These are phyloP conservation scores for Phlegmacium glaucopus DNA, from an alignment of 768 basidiomycete genomes.

Conservation along the genomic window DNA sequence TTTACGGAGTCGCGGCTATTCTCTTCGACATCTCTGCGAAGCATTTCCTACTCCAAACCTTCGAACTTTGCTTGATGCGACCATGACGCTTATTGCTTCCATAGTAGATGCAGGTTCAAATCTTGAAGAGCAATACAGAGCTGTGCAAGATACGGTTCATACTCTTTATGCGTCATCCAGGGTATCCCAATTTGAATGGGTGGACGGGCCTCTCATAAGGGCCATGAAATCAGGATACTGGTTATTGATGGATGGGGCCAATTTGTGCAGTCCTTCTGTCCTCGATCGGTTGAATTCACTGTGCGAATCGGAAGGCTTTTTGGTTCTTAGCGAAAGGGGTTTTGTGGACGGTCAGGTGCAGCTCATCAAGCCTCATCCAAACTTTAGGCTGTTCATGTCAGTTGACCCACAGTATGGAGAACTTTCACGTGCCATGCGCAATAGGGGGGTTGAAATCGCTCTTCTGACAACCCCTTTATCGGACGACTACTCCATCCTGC, in stretches of 20 bases:
- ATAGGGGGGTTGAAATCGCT: conserved; percentile 87
- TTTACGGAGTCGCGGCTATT: conserved; percentile 7
- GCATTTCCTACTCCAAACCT: conserved; percentile 2
- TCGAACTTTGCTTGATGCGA: conserved; percentile 1
- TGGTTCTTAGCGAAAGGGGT: conserved; percentile 90
- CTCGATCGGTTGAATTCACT: conserved; percentile 95
- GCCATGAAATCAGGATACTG: conserved; percentile 88
- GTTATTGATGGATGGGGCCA: conserved; percentile 90
- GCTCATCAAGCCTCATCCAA: conserved; percentile 74
- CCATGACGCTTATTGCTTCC: conserved; percentile 3
- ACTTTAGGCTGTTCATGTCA: conserved; percentile 92
- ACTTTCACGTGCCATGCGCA: conserved; percentile 96
- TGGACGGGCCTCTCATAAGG: conserved; percentile 86
- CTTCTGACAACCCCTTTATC: conserved; percentile 34
- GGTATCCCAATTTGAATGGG: conserved; percentile 81
- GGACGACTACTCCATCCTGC: conserved; percentile 47
- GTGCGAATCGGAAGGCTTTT: conserved; percentile 79
- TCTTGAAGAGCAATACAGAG: neutral
- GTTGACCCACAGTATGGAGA: conserved; percentile 91
- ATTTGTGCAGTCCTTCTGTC: conserved; percentile 92
- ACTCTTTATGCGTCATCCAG: conserved; percentile 17
- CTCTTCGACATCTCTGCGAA: conserved; percentile 13
- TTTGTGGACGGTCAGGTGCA: conserved; percentile 74
- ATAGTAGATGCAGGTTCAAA: conserved; percentile 18
- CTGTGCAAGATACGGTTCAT: conserved; percentile 18